These are phyloP conservation scores for Aspergillus hancockii DNA, from an alignment of 495 filamentous ascomycete species.

Conservation along the genomic window DNA sequence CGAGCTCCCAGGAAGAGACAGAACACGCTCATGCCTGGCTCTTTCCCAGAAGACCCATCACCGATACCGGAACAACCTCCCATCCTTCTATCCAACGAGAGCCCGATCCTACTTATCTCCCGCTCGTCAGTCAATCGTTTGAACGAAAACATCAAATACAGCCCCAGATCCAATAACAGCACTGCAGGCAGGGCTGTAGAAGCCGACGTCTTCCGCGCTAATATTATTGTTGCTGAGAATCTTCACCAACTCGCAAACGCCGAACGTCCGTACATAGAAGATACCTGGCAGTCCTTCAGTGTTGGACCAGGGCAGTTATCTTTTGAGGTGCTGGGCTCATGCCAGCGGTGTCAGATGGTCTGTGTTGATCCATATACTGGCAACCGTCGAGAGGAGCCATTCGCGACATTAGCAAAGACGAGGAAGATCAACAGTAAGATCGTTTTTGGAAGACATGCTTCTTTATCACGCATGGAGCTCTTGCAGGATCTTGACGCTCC, in stretches of 20 bases:
- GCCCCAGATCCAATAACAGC: constrained; percentile 31
- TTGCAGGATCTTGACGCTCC: constrained; percentile 19
- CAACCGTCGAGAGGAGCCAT: constrained; percentile 77
- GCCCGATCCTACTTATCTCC: constrained; percentile 83
- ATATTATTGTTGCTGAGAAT: constrained; percentile 70
- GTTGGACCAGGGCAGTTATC: constrained; percentile 38
- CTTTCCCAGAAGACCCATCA: constrained; percentile 56
- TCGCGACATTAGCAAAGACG: constrained; percentile 84
- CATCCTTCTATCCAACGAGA: constrained; percentile 87
- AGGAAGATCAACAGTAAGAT: constrained; percentile 78
- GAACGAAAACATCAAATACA: constrained; percentile 65
- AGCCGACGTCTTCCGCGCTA: constrained; percentile 78
- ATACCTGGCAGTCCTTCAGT: constrained; percentile 43
- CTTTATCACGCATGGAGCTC: constrained; percentile 27
- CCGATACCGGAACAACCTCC: constrained; percentile 43
- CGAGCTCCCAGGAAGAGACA: constrained; percentile 31
- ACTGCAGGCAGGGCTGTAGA: constrained; percentile 49
- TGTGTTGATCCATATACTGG: constrained; percentile 87
- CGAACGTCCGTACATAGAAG: constrained; percentile 59
- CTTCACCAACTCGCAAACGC: constrained; percentile 34
- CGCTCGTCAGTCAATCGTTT: constrained; percentile 75
- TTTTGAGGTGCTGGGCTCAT: constrained; percentile 76
- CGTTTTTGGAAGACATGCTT: constrained; percentile 80
- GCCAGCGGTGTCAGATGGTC: constrained; percentile 92
- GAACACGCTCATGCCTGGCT: constrained; percentile 50